Evolutionary conservation across 1,284 basidiomycete species (phyloP).

Genomic region (Xerocomus amazonicus): DNA sequence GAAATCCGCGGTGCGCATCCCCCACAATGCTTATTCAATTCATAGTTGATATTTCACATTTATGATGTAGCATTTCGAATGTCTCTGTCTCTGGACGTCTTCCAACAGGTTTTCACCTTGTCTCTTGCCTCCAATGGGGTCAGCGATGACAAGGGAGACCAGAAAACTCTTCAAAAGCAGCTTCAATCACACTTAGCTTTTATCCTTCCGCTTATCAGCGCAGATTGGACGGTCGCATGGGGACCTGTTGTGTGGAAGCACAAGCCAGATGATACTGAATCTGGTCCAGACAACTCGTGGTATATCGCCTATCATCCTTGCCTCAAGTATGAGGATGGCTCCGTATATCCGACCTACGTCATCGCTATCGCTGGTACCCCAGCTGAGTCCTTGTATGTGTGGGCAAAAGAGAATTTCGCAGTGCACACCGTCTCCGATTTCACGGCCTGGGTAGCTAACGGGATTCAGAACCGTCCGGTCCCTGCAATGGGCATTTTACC

Average conservation of each 20-base stretch:
- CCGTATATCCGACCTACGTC: conserved; percentile 8
- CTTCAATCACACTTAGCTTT: background rate
- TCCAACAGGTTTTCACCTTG: conserved; percentile 17
- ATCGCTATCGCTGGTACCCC: conserved; percentile 17
- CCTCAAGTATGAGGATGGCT: conserved; percentile 14
- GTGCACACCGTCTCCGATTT: conserved; percentile 15
- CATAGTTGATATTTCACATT: background rate
- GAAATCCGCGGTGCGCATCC: background rate
- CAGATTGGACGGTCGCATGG: conserved; percentile 13
- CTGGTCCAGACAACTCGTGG: conserved; percentile 20
- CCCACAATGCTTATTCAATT: background rate
- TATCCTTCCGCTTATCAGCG: background rate
- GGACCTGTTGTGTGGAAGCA: conserved; percentile 19
- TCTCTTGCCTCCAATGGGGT: conserved; percentile 6
- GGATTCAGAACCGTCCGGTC: background rate
- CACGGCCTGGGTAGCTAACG: conserved; percentile 7
- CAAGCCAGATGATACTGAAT: background rate
- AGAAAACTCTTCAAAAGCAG: background rate
- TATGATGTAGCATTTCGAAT: conserved; percentile 3
- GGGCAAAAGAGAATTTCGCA: background rate
- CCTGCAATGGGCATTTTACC: background rate
- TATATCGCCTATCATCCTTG: conserved; percentile 13
- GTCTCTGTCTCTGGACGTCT: conserved; percentile 18
- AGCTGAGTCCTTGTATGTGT: background rate
- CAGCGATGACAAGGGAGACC: background rate